A percentile compares a stretch with the other conserved stretches of the same genome.
Evolutionary conservation across 148 eudicot genomes (phyloP).

Genomic region (Selenicereus undatus): DNA sequence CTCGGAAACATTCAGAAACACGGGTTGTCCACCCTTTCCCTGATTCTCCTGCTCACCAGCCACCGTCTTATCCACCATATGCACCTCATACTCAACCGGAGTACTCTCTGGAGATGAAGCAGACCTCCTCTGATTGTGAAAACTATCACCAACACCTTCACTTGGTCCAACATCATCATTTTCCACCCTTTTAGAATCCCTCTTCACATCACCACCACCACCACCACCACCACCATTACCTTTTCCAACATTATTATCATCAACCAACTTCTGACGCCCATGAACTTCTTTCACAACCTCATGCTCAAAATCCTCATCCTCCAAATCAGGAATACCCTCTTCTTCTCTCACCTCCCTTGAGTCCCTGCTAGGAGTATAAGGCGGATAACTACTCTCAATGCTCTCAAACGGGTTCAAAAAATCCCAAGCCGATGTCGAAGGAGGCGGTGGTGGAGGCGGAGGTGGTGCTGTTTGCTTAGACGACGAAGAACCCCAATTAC

Average conservation of each 20-base stretch:
- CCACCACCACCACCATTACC: slow-evolving; percentile 20
- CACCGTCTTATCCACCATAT: slow-evolving; percentile 88
- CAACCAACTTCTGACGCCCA: slow-evolving; percentile 52
- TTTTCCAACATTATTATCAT: slow-evolving; percentile 21
- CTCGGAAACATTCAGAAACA: slow-evolving; percentile 53
- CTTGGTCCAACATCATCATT: slow-evolving; percentile 31
- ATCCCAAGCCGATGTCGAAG: slow-evolving; percentile 69
- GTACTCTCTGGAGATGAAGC: slow-evolving; percentile 39
- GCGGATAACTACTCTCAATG: slow-evolving; percentile 51
- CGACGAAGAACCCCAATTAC: slow-evolving; percentile 15
- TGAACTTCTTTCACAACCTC: slow-evolving; percentile 88
- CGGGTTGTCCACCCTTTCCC: slow-evolving; percentile 28
- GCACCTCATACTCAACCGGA: slow-evolving; percentile 76
- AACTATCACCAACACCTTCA: slow-evolving; percentile 31
- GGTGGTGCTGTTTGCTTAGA: slow-evolving; percentile 28
- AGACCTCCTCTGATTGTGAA: slow-evolving; percentile 29
- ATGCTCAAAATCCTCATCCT: slow-evolving; percentile 66
- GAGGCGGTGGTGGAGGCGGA: slow-evolving; percentile 81
- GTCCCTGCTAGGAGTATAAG: slow-evolving; percentile 62
- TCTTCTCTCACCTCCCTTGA: slow-evolving; percentile 89
- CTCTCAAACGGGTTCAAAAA: slow-evolving; percentile 77
- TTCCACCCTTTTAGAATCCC: slow-evolving; percentile 31
- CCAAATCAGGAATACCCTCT: slow-evolving; percentile 96
- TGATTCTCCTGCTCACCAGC: slow-evolving; percentile 46
- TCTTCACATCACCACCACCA: slow-evolving; percentile 8